Percentiles rank a stretch among this genome's conserved stretches.
phyloP scores from a whole-genome alignment of 2,329 filamentous ascomycete genomes.

The Penicillium sp. region DNA sequence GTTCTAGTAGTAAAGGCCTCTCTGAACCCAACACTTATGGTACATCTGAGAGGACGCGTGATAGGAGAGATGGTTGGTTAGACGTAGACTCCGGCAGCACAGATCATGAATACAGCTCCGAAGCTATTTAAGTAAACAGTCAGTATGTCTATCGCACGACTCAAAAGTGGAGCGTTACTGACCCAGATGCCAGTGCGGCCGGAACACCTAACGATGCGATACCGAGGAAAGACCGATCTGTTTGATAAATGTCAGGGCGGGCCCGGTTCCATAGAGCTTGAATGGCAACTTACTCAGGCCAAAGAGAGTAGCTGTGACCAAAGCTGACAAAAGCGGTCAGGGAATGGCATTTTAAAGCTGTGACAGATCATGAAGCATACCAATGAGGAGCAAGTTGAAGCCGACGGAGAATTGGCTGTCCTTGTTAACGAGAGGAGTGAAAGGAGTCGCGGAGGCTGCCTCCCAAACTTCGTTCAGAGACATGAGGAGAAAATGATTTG shows the following conservation, averaged over 20 bases:
- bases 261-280: background rate
- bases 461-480: constrained; percentile 90
- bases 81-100: constrained; percentile 97
- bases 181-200: constrained; percentile 88
- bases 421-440: constrained; percentile 76
- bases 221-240: constrained; percentile 79
- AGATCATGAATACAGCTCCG: constrained; percentile 97
- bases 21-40: constrained; percentile 34
- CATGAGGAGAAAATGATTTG: constrained; percentile 35
- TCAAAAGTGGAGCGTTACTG: constrained; percentile 43
- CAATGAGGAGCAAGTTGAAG: constrained; percentile 70
- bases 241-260: constrained; percentile 12
- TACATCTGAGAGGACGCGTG: constrained; percentile 33
- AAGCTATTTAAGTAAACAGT: constrained; percentile 58
- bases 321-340: constrained; percentile 42
- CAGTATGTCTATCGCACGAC: background rate
- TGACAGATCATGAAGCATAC: constrained; percentile 40
- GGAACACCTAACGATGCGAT: constrained; percentile 77
- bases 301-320: constrained; percentile 75
- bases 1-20: constrained; percentile 35
- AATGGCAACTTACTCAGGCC: constrained; percentile 68
- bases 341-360: constrained; percentile 3
- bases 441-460: constrained; percentile 83
- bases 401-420: constrained; percentile 78
- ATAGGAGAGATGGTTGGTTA: constrained; percentile 48